These are phyloP conservation scores for Myxozyma nipponensis DNA, from an alignment of 805 yeast genomes.

Conservation along the genomic window DNA sequence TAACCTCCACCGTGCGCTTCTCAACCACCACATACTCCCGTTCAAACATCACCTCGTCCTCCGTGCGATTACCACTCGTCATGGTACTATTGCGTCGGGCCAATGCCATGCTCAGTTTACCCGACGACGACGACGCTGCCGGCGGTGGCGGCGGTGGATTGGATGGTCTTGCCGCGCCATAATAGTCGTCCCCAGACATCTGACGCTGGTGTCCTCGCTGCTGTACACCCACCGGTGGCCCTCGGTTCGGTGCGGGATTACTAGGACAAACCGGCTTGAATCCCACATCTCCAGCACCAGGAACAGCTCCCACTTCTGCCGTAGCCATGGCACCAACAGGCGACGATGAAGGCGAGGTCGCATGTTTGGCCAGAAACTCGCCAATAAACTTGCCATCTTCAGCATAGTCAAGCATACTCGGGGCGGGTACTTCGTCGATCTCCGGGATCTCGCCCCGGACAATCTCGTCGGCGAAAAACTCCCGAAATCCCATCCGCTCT, in stretches of 20 bases:
- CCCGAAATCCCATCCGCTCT: conserved; percentile 82
- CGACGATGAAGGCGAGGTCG: conserved; percentile 2
- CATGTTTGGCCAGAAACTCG: conserved; percentile 54
- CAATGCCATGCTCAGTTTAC: neutral
- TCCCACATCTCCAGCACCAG: conserved; percentile 1
- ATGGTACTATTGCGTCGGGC: conserved; percentile 22
- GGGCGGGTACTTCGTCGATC: conserved; percentile 9
- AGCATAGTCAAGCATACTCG: conserved; percentile 31
- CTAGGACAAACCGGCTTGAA: neutral
- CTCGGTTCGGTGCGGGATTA: neutral
- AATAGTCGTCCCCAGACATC: neutral
- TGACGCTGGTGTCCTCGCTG: neutral
- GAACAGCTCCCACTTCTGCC: neutral
- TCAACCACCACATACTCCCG: conserved; percentile 93
- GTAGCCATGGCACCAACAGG: neutral
- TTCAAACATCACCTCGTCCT: conserved; percentile 44
- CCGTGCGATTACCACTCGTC: neutral
- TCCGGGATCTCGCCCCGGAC: conserved; percentile 56
- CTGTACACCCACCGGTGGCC: neutral
- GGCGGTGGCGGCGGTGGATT: neutral
- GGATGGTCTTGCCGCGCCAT: neutral
- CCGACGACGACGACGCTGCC: neutral
- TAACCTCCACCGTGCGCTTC: conserved; percentile 90
- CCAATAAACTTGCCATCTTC: conserved; percentile 81
- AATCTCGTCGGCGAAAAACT: conserved; percentile 74